Evolutionary conservation across 495 filamentous ascomycete species (phyloP), one percentile per base, ranked within the genome.

Genomic region (Parmelia sp.): DNA sequence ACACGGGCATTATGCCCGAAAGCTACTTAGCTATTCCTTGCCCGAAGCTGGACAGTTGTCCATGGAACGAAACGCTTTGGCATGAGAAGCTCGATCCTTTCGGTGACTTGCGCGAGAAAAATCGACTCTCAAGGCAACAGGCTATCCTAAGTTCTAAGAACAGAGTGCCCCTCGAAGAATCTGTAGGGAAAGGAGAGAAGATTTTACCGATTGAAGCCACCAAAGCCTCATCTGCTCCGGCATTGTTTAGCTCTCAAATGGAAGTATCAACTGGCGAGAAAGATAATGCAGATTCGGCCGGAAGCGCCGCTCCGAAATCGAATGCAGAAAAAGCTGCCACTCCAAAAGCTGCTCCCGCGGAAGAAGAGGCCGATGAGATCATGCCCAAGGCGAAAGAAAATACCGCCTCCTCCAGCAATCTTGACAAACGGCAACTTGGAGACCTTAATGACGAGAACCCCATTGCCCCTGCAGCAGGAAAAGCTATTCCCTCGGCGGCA

Each of bases 1-100:
- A 83, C 2, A 88, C 87, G 0, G 95, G 93, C 6, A 90, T 98
- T 67, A 96, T 96, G 92, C 92, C 94, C 1, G 94, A 98, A 73
- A 73, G 73, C 9, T 88, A 90, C 62, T 71, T 71, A 8, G 74
- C 88, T 0, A 68, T 92, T 31, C 82, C 85, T 3, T 98, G 94
- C 71, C 77, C 82, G n/a, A 79, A 86, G 62, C 71, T 70, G 7
- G 73, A 82, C 36, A 74, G 83, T 25, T 98, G 94, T 71, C 75
- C 83, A 14, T 97, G 89, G 84, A 88, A 93, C 71, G 78, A 92
- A 72, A 88, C 84, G 2, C 72, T 75, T 35, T 95, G 86, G 72
- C 75, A 80, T 40, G 74, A 81, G 44, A 77, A 74, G 14, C 67
- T 88, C 6, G 87, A 90, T 65, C 82, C 85, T 0, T 72, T 77